Evolutionary conservation across 306 rosid species (phyloP), one percentile per base, ranked within the genome.

Genomic region (Adenanthera pavonina): DNA sequence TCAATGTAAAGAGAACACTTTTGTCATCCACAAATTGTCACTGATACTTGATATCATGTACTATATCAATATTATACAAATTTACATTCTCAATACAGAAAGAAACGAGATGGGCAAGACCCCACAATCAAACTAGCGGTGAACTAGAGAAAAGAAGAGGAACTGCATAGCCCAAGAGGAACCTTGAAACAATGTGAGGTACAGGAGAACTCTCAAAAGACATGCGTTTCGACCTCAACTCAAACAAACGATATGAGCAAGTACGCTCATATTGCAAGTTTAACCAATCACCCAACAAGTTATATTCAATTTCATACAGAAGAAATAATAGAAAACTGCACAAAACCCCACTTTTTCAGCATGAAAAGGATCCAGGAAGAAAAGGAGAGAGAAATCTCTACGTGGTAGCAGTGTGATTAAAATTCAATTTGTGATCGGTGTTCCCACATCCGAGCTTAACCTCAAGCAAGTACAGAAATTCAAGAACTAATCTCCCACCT

Each of bases 301-400:
- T 84, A 83, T 83, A 89, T 66, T 86, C 84, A 78, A 89, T 67
- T 87, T 83, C 85, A 57, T 83, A 69, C 81, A 80, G 67, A 77
- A 75, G 84, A 81, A 89, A 87, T 46, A 51, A 84, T 88, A 84
- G 79, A 89, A 84, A 86, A 78, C 68, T 78, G 85, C 88, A 78
- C 87, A 85, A 64, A 53, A 76, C 77, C 84, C 87, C 77, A 85
- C 84, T 76, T 52, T 72, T 80, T 82, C 78, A 52, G 81, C 77
- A 13, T 86, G 84, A 25, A 20, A 46, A 78, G 77, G 87, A 92
- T 82, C 94, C 76, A 69, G 73, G 56, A 54, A 51, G 79, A 56
- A 35, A 3, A 60, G 44, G 54, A 71, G 48, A 66, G 47, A 47
- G 36, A 72, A 60, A 64, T 73, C 77, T 81, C 68, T 33, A 17